Evolutionary conservation across 2,329 filamentous ascomycete species (phyloP), one percentile per base, ranked within the genome.

Genomic region (Fusarium haematococcum): DNA sequence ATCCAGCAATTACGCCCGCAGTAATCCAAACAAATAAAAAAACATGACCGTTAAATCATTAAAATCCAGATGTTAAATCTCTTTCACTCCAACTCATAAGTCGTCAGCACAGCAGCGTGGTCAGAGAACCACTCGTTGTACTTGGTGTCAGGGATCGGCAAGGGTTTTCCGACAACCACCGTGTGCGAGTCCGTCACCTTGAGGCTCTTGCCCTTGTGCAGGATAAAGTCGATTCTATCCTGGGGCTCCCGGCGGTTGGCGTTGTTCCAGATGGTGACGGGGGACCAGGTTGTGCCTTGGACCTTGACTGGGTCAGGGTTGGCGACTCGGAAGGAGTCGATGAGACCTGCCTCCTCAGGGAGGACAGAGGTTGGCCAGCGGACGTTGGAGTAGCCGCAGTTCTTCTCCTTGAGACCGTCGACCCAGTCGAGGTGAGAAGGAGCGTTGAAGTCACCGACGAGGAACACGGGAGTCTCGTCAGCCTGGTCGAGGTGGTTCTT

Each of bases 371-470:
- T 84, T 4, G 84, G 84, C 84, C 84, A 86, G 10, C 74, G 74
- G 5, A 84, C 74, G 43, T 75, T 67, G 6, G 73, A 78, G 50
- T 79, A 79, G 11, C 82, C 83, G 64, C 84, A 85, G 76, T 86
- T 80, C 67, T 78, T 79, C 6, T 80, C 72, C 32, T 76, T 75
- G 2, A 79, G 73, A 6, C 73, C 79, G 6, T 83, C 80, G 5
- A 79, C 82, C 77, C 81, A 86, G 78, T 86, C 84, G 2, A 85
- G 78, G 54, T 86, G 84, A 20, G 84, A 86, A 0, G 84, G 84
- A 1, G 84, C 83, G 70, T 85, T 86, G 68, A 85, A 84, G 73
- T 86, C 84, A 23, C 84, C 84, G 1, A 81, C 76, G 2, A 86
- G 63, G 33, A 86, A 67, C 1, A 85, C 80, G 5, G 84, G 83